phyloP scores from a whole-genome alignment of 73 alveolate genomes.

The Tetrahymena elliotti region DNA sequence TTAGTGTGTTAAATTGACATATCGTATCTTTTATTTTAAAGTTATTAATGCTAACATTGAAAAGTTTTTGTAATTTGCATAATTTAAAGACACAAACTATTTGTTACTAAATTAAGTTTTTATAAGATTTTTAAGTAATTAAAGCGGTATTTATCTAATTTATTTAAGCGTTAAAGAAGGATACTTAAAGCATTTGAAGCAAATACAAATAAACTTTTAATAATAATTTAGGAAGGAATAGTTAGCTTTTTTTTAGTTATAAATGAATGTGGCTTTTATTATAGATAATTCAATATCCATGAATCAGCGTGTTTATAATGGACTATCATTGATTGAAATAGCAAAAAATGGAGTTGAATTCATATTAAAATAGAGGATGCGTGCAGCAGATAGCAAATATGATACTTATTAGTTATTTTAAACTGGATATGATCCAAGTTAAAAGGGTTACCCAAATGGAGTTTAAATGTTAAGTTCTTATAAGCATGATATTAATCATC shows the following conservation, averaged over 20 bases:
- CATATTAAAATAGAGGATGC: background rate
- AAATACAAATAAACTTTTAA: too few species aligned
- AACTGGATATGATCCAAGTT: background rate
- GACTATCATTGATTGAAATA: background rate
- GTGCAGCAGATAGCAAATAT: background rate
- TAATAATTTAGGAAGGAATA: background rate
- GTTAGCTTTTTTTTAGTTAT: background rate
- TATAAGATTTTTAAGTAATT: too few species aligned
- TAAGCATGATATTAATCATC: background rate
- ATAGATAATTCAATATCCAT: background rate
- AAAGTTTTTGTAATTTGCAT: background rate
- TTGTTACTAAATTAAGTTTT: background rate
- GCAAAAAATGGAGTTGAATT: background rate
- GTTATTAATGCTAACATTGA: too few species aligned
- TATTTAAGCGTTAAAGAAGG: background rate
- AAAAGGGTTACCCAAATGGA: background rate
- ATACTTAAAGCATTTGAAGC: background rate
- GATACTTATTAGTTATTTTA: background rate
- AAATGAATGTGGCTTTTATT: background rate
- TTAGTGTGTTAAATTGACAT: too few species aligned
- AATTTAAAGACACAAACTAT: background rate
- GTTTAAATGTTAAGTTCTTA: background rate
- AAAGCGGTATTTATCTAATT: background rate
- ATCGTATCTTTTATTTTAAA: too few species aligned
- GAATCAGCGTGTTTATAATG: background rate